Evolutionary conservation across 164 flowering plant species (phyloP).

Genomic region (Vitis riparia): DNA sequence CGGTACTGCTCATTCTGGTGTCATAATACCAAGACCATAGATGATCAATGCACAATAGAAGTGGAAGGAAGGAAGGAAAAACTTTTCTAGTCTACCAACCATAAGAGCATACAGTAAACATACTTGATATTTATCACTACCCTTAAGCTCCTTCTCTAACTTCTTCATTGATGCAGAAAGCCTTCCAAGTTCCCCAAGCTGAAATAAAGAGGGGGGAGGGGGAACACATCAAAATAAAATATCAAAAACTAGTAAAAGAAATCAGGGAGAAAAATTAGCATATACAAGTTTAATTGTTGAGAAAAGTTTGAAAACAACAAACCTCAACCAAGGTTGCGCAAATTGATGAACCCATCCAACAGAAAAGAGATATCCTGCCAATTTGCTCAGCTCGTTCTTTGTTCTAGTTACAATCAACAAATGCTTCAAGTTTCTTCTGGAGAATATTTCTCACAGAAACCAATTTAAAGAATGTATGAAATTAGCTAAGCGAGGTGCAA

Average conservation of each 20-base stretch:
- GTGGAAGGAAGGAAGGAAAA: neutral
- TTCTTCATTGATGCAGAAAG: constrained; percentile 84
- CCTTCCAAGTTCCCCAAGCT: constrained; percentile 93
- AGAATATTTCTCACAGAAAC: neutral
- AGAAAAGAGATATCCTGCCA: constrained; percentile 89
- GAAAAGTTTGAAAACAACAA: constrained; percentile 7
- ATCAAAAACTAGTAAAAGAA: neutral
- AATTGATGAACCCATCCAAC: constrained; percentile 91
- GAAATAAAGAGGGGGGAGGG: constrained; percentile 12
- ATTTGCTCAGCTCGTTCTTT: constrained; percentile 84
- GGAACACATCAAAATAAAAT: neutral
- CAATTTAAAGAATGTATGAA: neutral
- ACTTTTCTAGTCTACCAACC: neutral
- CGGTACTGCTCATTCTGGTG: constrained; percentile 75
- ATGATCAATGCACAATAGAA: neutral
- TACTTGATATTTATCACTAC: constrained; percentile 60
- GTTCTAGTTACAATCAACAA: constrained; percentile 43
- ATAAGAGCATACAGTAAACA: neutral
- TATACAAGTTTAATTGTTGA: neutral
- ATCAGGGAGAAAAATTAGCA: neutral
- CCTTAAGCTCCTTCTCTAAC: constrained; percentile 73
- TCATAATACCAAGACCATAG: constrained; percentile 6
- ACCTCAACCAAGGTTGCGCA: constrained; percentile 89
- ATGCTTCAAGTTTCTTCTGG: neutral
- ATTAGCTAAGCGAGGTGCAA: neutral